A percentile compares a stretch with the other conserved stretches of the same genome.
phyloP scores from a whole-genome alignment of 2,329 filamentous ascomycete genomes.

The Clarireedia monteithiana region DNA sequence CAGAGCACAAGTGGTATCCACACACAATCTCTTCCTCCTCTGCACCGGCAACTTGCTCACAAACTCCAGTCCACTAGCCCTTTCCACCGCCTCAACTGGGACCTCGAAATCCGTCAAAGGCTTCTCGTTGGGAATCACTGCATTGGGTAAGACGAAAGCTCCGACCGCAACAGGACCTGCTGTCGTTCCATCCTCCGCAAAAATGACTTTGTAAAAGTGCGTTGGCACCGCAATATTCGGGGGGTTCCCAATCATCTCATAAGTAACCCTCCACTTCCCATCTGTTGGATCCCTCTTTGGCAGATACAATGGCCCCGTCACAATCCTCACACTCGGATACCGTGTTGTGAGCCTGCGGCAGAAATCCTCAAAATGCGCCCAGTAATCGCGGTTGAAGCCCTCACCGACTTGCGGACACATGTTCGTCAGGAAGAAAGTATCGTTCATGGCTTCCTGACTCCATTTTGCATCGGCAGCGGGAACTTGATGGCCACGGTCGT shows the following conservation, averaged over 20 bases:
- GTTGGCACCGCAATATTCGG: constrained; percentile 94
- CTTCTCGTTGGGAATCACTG: constrained; percentile 78
- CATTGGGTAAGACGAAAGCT: constrained; percentile 93
- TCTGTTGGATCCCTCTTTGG: constrained; percentile 74
- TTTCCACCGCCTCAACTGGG: constrained; percentile 84
- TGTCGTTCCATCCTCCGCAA: constrained; percentile 71
- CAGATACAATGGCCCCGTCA: constrained; percentile 90
- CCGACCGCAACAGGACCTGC: constrained; percentile 77
- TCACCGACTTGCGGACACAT: constrained; percentile 99
- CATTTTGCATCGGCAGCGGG: constrained; percentile 95
- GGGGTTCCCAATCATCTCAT: constrained; percentile 91
- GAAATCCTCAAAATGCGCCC: constrained; percentile 98
- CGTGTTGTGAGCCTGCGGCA: constrained; percentile 71
- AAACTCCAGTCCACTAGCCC: constrained; percentile 88
- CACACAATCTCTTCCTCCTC: constrained; percentile 72
- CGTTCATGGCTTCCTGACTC: constrained; percentile 90
- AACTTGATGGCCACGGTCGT: constrained; percentile 94
- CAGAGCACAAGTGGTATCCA: constrained; percentile 77
- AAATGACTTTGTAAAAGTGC: constrained; percentile 99
- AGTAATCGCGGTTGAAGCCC: constrained; percentile 98
- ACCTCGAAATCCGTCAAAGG: constrained; percentile 90
- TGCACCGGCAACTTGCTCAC: constrained; percentile 66
- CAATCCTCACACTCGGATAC: constrained; percentile 83
- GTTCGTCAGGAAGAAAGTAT: constrained; percentile 86
- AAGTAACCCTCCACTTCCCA: constrained; percentile 90